These are phyloP conservation scores for Plasmodium gonderi DNA, from an alignment of 169 alveolate genomes.

Conservation along the genomic window DNA sequence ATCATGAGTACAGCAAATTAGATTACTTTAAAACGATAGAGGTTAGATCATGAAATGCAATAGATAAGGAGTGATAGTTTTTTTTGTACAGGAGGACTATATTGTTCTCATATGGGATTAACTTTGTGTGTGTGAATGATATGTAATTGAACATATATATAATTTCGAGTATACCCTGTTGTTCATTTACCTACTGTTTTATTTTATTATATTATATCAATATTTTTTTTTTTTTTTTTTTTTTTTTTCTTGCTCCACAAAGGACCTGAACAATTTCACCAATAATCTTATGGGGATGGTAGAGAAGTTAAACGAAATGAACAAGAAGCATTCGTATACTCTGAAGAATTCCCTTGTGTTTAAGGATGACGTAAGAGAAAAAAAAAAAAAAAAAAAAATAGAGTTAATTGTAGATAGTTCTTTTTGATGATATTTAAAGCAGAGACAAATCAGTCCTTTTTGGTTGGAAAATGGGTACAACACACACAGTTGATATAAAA, in stretches of 20 bases:
- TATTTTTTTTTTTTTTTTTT: background rate
- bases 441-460: too few relatives aligned
- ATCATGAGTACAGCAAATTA: conserved; percentile 53
- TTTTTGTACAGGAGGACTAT: too few relatives aligned
- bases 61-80: too few relatives aligned
- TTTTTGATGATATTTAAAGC: too few relatives aligned
- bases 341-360: conserved; percentile 33
- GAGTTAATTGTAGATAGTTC: too few relatives aligned
- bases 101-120: too few relatives aligned
- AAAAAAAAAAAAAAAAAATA: background rate
- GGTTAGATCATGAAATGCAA: background rate
- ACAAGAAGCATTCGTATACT: conserved; percentile 29
- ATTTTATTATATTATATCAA: background rate
- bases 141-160: too few relatives aligned
- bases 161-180: too few relatives aligned
- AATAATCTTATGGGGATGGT: conserved; percentile 24
- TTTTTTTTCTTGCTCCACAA: background rate
- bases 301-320: background rate
- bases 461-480: background rate
- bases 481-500: background rate
- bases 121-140: too few relatives aligned
- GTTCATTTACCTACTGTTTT: background rate
- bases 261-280: conserved; percentile 26
- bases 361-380: conserved; percentile 51
- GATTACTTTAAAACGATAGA: conserved; percentile 54